Percentiles rank a stretch among this genome's conserved stretches.
Conservation (phyloP, 2,329 filamentous ascomycete genomes). For the Claviceps pazoutovae region DNA sequence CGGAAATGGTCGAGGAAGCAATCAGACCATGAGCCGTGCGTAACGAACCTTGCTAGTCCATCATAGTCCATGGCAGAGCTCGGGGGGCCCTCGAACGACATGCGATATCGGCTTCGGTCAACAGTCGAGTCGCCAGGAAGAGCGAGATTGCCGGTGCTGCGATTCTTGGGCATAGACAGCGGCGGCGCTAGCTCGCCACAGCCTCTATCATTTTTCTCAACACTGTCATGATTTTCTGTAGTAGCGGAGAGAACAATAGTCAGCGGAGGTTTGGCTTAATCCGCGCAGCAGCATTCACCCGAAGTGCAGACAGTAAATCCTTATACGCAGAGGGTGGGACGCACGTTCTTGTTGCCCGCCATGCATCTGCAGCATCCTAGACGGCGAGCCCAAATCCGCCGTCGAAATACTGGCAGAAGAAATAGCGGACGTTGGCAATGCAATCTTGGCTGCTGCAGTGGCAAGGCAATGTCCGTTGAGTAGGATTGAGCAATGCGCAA, state of each 20-base stretch:
- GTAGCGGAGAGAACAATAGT: conserved; percentile 11
- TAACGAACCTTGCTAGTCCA: conserved; percentile 53
- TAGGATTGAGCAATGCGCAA: neutral
- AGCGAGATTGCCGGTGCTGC: conserved; percentile 49
- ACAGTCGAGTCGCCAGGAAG: conserved; percentile 30
- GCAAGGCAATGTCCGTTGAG: neutral
- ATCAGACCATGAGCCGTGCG: conserved; percentile 13
- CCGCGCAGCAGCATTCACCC: neutral
- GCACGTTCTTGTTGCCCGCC: conserved; percentile 26
- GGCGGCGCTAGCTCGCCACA: conserved; percentile 31
- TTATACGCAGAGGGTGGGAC: conserved; percentile 7
- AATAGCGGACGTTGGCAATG: conserved; percentile 10
- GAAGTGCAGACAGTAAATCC: too few relatives aligned
- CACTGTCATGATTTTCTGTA: conserved; percentile 19
- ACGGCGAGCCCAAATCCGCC: conserved; percentile 12
- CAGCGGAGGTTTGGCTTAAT: conserved; percentile 2
- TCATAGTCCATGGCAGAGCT: conserved; percentile 49
- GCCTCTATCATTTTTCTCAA: conserved; percentile 24
- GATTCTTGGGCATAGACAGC: conserved; percentile 47
- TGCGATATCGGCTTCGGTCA: conserved; percentile 50
- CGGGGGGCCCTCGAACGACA: conserved; percentile 63
- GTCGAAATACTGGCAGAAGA: conserved; percentile 5
- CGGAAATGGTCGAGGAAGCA: neutral
- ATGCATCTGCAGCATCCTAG: conserved; percentile 31
- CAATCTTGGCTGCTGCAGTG: neutral